Base-by-base conservation (phyloP, 2,329 filamentous ascomycete genomes). In the Botryotinia globosa region DNA sequence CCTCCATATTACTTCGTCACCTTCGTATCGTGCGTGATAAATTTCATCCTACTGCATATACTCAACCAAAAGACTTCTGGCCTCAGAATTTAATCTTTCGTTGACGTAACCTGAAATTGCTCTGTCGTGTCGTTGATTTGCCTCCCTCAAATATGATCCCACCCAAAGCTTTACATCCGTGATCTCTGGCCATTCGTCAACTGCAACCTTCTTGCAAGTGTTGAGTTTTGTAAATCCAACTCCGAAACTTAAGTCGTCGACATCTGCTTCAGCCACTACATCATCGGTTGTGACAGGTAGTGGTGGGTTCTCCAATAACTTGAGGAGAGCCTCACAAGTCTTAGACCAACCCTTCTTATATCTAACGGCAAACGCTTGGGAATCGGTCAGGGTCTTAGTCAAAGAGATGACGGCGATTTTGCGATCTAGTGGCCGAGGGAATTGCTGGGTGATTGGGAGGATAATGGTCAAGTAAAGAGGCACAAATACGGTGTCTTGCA, bases 161-260 rank as follows among this genome's bases (percentile, higher is more conserved):
- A 97, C 94, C 95, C 95, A 99, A 16, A 80, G 82, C 81, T 91
- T 92, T 74, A 94, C 92, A 71, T 94, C 91, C 8, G 89, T 87
- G 22, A 97, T 90, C 74, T 98, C 92, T 0, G 94, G 92, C 85
- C 94, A 98, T 32, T 94, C 92, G 81, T 98, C 96, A 69, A 86
- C 87, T 1, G 88, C 84, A 6, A 89, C 85, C 73, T 90, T 90
- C 81, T 91, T 93, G 84, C 95, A 96, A 0, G 95, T 98, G 84
- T 95, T 97, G 75, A 99, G 87, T 45, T 93, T 91, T 0, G 96
- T 98, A 83, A 97, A 99, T 14, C 94, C 95, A 76, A 98, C 90
- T 39, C 96, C 96, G 80, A 99, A 99, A 42, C 93, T 91, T 77
- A 98, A 90, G 81, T 99, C 96, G 78, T 99, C 96, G 39, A 97